A percentile compares a stretch with the other conserved stretches of the same genome.
phyloP scores from a whole-genome alignment of 352 stramenopile genomes.

The Phytopythium boreale region DNA sequence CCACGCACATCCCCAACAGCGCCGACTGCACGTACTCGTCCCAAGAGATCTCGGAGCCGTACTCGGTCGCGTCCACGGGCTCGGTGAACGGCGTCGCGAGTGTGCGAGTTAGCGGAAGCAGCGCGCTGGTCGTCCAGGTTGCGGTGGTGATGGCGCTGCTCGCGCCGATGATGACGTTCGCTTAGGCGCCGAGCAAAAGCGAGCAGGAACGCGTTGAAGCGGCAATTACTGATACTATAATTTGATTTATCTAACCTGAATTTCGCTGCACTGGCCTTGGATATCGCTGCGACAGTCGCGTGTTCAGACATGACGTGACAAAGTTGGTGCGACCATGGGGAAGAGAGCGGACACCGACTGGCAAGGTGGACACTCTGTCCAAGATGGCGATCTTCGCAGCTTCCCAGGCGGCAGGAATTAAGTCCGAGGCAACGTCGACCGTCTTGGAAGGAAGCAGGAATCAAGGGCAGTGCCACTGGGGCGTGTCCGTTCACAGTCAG shows the following conservation, averaged over 20 bases:
- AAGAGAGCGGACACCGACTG: too few relatives aligned
- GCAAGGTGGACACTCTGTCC: too few relatives aligned
- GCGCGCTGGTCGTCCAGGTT: neutral
- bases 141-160: neutral
- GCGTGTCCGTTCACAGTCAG: too few relatives aligned
- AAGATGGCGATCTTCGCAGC: too few relatives aligned
- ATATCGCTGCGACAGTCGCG: neutral
- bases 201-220: neutral
- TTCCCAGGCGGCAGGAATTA: too few relatives aligned
- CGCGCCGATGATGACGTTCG: neutral
- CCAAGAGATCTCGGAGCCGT: conserved; percentile 21
- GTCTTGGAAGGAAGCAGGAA: too few relatives aligned
- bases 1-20: conserved; percentile 28
- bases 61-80: conserved; percentile 7
- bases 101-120: neutral
- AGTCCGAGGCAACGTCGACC: too few relatives aligned
- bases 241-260: neutral
- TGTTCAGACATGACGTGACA: too few relatives aligned
- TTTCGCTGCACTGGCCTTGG: neutral
- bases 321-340: neutral
- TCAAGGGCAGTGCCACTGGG: too few relatives aligned
- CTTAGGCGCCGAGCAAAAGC: neutral
- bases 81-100: neutral
- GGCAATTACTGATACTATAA: too few relatives aligned
- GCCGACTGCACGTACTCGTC: conserved; percentile 22